Conservation (phyloP, 169 alveolate genomes). For the Toxoplasma gondii region DNA sequence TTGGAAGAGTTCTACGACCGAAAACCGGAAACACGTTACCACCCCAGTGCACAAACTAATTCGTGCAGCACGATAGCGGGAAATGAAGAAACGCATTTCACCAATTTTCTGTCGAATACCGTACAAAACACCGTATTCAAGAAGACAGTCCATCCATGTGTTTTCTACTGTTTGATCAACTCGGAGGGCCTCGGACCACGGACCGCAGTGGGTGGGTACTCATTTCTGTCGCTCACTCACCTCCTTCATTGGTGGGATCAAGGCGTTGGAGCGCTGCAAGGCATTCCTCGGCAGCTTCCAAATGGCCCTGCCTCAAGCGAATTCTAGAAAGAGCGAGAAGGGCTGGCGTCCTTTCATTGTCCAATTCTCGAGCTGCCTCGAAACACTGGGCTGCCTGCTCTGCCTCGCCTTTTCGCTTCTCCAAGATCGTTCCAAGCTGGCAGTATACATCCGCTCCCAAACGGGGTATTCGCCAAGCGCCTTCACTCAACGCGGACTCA, state of each 20-base stretch:
- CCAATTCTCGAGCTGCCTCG: neutral
- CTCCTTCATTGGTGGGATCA: slow-evolving; percentile 14
- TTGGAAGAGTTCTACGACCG: too few species aligned
- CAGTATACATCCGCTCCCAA: slow-evolving; percentile 8
- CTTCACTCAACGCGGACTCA: neutral
- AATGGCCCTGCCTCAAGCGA: neutral
- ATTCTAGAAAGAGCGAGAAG: neutral
- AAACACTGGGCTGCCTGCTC: slow-evolving; percentile 5
- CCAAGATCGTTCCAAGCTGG: slow-evolving; percentile 14
- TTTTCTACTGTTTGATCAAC: too few species aligned
- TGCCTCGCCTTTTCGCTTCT: neutral
- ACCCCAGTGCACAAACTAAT: too few species aligned
- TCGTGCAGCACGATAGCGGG: too few species aligned
- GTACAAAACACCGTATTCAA: too few species aligned
- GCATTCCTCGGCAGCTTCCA: neutral
- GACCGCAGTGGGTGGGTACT: too few species aligned
- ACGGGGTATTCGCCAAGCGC: neutral
- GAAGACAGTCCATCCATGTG: too few species aligned
- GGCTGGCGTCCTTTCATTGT: neutral
- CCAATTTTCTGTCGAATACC: too few species aligned
- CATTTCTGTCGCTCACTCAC: neutral
- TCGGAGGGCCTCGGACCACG: too few species aligned
- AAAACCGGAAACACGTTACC: too few species aligned
- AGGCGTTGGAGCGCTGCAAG: neutral
- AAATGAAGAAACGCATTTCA: too few species aligned